Evolutionary conservation across 495 filamentous ascomycete species (phyloP), one percentile per base, ranked within the genome.

Genomic region (Penicillium steckii): DNA sequence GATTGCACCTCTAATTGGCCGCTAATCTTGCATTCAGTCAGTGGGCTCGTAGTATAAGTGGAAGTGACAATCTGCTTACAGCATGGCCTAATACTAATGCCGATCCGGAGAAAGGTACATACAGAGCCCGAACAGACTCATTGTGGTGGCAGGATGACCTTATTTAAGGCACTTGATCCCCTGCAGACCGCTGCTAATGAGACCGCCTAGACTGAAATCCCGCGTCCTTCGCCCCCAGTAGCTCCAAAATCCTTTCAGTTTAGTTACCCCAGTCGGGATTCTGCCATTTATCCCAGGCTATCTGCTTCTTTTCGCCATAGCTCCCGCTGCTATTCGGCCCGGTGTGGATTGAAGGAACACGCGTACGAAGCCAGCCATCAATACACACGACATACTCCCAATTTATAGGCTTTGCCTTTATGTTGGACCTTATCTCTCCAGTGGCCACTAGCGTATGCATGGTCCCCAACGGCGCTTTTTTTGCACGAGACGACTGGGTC

Each of bases 71-170:
- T 49, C 50, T 37, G 40, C 32, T 57, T 44, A 45, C 43, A 46
- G 59, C 42, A 37, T 56, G 46, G 44, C 32, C 45, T 30, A 13
- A 50, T 50, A 47, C 32, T 45, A 54, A 35, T 37, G 58, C 50
- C 50, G 50, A 60, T 60, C 59, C 49, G 53, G 59, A 60, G 62
- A 55, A 56, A 26, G 32, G 27, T 23, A 18, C n/a, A n/a, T n/a
- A n/a, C n/a, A n/a, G n/a, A n/a, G n/a, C n/a, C n/a, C n/a, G n/a
- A n/a, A n/a, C 23, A 44, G 21, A 7, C 10, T n/a, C 27, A 32
- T 45, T 30, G 22, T 17, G 15, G 42, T 47, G 44, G 51, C 42
- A 52, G 22, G 26, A 22, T n/a, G 53, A 37, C 42, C 46, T 45
- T 44, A 41, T 45, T 51, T 40, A 47, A 53, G 37, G 33, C 57